Base-by-base conservation (phyloP, 176 grass and related monocot genomes). In the Phoenix dactylifera region DNA sequence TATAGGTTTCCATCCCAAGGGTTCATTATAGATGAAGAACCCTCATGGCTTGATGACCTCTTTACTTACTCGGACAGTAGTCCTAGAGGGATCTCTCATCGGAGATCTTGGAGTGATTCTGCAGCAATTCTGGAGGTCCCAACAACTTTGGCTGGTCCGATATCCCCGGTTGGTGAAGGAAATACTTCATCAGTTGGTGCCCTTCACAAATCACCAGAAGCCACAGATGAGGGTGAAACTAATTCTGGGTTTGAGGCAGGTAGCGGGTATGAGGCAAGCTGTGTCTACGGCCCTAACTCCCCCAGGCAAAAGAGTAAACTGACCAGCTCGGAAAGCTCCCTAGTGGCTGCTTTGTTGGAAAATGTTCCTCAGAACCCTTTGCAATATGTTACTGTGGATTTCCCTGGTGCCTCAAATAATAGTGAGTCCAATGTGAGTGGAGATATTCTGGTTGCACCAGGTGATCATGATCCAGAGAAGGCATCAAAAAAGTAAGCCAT, bases 251-350 rank as follows among this genome's bases (percentile, higher is more conserved):
- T 89, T 54, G 94, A 98, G 53, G 71, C 73, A 64, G 52, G 65
- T 44, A 44, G 35, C 10, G 35, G 10, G 35, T 44, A 12, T 12
- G 9, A 44, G 10, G 35, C 35, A 6, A 67, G 70, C 71, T 92
- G 84, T 72, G 60, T 92, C 50, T 98, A 98, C 59, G 94, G 94
- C 4, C 94, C 94, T 14, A 98, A 98, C 81, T 98, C 88, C 0
- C 94, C 94, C 16, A 87, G 88, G 28, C 87, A 98, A 60, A 98
- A 89, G 49, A 76, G 66, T 79, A 76, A 68, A 49, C 26, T 98
- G 51, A 89, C 73, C 24, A 80, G 64, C 73, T 88, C 79, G 16
- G 93, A 98, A 79, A 89, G 81, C 60, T 86, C 79, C 48, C 86
- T 98, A 72, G 84, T 98, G 30, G 78, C 84, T 70, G 80, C 93